Percentiles rank a stretch among this genome's conserved stretches.
These are phyloP conservation scores for Candida golubevii DNA, from an alignment of 805 yeast genomes.

Conservation along the genomic window DNA sequence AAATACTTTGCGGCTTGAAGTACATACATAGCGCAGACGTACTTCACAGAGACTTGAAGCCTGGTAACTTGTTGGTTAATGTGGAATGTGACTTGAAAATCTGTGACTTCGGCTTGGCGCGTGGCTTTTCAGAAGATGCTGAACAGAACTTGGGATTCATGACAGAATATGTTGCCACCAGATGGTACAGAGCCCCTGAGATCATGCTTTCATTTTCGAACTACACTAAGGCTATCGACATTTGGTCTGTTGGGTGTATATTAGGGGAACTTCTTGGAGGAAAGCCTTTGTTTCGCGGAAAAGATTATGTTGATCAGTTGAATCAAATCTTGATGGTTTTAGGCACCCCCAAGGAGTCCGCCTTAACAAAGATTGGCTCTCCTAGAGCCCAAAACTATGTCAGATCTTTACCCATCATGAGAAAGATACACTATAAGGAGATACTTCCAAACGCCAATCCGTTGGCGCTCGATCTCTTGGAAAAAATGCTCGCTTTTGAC, in stretches of 20 bases:
- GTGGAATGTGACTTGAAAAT: conserved; percentile 96
- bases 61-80: conserved; percentile 87
- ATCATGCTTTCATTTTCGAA: conserved; percentile 92
- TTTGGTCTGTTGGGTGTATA: conserved; percentile 98
- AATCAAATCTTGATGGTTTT: conserved; percentile 79
- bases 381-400: conserved; percentile 90
- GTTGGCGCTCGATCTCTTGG: conserved; percentile 66
- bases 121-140: conserved; percentile 81
- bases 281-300: conserved; percentile 87
- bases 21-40: conserved; percentile 92
- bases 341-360: conserved; percentile 78
- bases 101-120: conserved; percentile 94
- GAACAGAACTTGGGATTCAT: conserved; percentile 88
- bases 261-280: conserved; percentile 91
- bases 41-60: conserved; percentile 90
- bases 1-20: conserved; percentile 83
- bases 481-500: conserved; percentile 78
- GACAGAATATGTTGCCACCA: conserved; percentile 96
- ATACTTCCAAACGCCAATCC: conserved; percentile 86
- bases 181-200: conserved; percentile 99
- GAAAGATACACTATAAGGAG: conserved; percentile 64
- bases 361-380: conserved; percentile 56
- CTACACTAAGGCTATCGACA: conserved; percentile 92
- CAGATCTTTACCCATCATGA: conserved; percentile 77
- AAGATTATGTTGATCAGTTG: conserved; percentile 92